phyloP scores from a whole-genome alignment of 1,139 yeast species.

The Casaregolazyma lundiana region DNA sequence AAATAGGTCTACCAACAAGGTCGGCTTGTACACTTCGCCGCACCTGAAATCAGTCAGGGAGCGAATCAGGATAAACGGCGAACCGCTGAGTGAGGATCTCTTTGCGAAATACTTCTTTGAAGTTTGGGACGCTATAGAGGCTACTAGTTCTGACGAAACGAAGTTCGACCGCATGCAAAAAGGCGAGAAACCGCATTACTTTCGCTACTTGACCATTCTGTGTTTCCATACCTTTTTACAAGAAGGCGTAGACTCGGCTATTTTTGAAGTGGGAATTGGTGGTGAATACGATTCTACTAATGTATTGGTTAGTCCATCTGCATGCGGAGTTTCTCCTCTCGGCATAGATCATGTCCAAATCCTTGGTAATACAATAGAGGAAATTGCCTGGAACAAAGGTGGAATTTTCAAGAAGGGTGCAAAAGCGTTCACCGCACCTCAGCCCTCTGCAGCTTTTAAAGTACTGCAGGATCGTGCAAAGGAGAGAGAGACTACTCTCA shows the following conservation, averaged over 20 bases:
- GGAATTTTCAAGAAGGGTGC: constrained; percentile 77
- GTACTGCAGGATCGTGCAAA: constrained; percentile 58
- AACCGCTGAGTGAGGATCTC: constrained; percentile 72
- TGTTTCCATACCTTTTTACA: constrained; percentile 86
- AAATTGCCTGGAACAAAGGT: constrained; percentile 94
- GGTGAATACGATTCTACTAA: constrained; percentile 97
- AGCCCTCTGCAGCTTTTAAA: constrained; percentile 45
- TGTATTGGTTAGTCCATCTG: constrained; percentile 72
- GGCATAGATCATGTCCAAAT: constrained; percentile 92
- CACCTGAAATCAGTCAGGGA: constrained; percentile 92
- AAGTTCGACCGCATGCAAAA: constrained; percentile 70
- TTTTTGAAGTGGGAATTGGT: constrained; percentile 97
- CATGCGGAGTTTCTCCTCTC: constrained; percentile 77
- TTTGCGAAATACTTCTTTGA: constrained; percentile 90
- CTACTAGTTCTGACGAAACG: constrained; percentile 50
- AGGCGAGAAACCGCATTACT: constrained; percentile 83
- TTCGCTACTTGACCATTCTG: constrained; percentile 80
- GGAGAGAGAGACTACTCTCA: constrained; percentile 54
- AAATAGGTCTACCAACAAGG: constrained; percentile 31
- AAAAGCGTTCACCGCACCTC: constrained; percentile 65
- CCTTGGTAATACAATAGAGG: constrained; percentile 81
- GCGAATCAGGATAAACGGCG: constrained; percentile 81
- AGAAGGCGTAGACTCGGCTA: constrained; percentile 88
- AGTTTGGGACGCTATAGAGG: constrained; percentile 77
- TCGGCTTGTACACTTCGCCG: constrained; percentile 93